Conservation (phyloP, 495 filamentous ascomycete species). For the Cenococcum geophilum region DNA sequence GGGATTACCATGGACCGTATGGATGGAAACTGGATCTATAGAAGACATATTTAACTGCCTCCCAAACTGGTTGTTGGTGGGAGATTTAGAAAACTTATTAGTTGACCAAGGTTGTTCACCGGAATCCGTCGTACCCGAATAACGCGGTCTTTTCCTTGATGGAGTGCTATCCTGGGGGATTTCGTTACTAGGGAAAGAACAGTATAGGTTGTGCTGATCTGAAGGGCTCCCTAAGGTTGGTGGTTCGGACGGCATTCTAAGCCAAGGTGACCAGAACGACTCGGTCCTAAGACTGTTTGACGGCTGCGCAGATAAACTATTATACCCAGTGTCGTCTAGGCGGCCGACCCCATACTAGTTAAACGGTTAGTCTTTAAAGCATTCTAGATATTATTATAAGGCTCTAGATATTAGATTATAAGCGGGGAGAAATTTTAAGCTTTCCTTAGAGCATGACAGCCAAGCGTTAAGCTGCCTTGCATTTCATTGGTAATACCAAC, state of each 20-base stretch:
- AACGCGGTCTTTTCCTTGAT: background rate
- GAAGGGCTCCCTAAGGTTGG: background rate
- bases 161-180: no score
- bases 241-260: no score
- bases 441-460: background rate
- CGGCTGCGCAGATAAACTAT: background rate
- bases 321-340: background rate
- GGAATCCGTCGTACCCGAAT: no score
- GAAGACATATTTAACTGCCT: no score
- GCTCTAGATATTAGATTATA: no score
- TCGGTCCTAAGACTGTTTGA: background rate
- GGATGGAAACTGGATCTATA: background rate
- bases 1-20: background rate
- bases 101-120: no score
- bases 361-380: background rate
- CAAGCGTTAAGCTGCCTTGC: background rate
- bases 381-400: background rate
- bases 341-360: background rate
- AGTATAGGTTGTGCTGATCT: no score
- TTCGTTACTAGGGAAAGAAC: no score
- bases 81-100: no score
- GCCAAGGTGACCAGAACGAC: no score
- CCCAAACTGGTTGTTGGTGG: no score
- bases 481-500: background rate
- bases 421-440: background rate